Evolutionary conservation across 495 filamentous ascomycete genomes (phyloP).

Genomic region (Entonaema liquescens): DNA sequence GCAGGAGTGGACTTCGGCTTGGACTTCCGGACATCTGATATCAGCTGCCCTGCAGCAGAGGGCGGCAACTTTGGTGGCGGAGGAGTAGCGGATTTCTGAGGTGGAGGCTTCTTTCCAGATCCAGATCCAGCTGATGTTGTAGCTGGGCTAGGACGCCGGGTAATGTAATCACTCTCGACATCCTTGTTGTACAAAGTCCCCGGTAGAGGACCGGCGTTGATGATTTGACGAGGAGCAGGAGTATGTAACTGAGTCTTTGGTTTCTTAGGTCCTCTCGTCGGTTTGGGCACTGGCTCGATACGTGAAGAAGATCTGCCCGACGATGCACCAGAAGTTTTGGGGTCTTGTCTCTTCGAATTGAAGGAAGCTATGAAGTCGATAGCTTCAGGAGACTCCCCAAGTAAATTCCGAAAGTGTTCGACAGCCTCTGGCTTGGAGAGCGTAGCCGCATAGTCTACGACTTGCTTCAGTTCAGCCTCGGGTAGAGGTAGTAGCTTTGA

Average conservation of each 20-base stretch:
- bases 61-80: slow-evolving; percentile 66
- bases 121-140: slow-evolving; percentile 44
- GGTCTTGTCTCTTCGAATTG: slow-evolving; percentile 73
- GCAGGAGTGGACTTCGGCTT: slow-evolving; percentile 66
- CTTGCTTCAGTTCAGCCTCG: slow-evolving; percentile 79
- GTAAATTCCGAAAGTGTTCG: slow-evolving; percentile 84
- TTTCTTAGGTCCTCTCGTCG: slow-evolving; percentile 55
- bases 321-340: slow-evolving; percentile 40
- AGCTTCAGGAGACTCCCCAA: slow-evolving; percentile 85
- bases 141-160: slow-evolving; percentile 44
- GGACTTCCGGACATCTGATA: slow-evolving; percentile 77
- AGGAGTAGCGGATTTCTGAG: slow-evolving; percentile 47
- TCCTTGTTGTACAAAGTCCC: slow-evolving; percentile 54
- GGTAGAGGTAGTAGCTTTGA: slow-evolving; percentile 82
- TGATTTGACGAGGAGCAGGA: slow-evolving; percentile 73
- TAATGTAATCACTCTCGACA: slow-evolving; percentile 52
- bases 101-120: slow-evolving; percentile 51
- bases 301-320: slow-evolving; percentile 24
- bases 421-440: slow-evolving; percentile 75
- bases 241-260: slow-evolving; percentile 69
- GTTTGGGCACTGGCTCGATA: slow-evolving; percentile 47
- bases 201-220: slow-evolving; percentile 46
- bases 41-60: slow-evolving; percentile 75
- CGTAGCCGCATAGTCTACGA: slow-evolving; percentile 79
- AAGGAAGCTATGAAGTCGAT: slow-evolving; percentile 93